Percentiles rank a stretch among this genome's conserved stretches.
phyloP scores from a whole-genome alignment of 78 protist species.

The Pigoraptor vietnamica region DNA sequence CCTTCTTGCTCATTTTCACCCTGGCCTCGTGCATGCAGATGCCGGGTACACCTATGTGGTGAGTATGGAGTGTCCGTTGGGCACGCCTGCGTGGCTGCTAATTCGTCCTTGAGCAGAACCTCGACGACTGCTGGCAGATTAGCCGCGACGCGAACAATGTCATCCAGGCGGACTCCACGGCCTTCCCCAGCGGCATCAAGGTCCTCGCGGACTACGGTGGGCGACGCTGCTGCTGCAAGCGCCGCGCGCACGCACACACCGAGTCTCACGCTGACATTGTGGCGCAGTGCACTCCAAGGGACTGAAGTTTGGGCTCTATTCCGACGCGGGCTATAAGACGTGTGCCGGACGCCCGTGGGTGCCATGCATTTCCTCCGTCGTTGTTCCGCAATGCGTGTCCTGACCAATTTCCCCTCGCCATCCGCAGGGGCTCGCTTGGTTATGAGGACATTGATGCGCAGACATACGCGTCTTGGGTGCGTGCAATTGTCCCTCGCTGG shows the following conservation, averaged over 20 bases:
- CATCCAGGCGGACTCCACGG: constrained; percentile 52
- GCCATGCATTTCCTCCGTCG: background rate
- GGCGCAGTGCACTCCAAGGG: constrained; percentile 48
- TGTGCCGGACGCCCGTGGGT: constrained; percentile 62
- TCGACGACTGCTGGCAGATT: background rate
- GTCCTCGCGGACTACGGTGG: constrained; percentile 57
- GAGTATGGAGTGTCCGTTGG: background rate
- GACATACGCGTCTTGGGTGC: constrained; percentile 58
- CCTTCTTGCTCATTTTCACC: background rate
- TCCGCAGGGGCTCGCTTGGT: constrained; percentile 44
- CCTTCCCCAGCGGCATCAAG: constrained; percentile 74
- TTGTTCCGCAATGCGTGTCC: background rate
- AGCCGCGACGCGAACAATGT: constrained; percentile 1
- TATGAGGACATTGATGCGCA: constrained; percentile 54
- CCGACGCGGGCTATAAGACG: constrained; percentile 72
- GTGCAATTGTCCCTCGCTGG: no score
- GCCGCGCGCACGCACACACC: no score
- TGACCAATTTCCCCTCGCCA: no score
- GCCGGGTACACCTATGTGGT: background rate
- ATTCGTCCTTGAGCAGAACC: background rate
- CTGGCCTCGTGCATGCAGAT: background rate
- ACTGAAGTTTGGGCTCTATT: constrained; percentile 72
- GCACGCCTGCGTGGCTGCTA: background rate
- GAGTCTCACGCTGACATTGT: background rate
- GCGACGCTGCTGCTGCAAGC: background rate